Percentiles rank a stretch among this genome's conserved stretches.
phyloP scores from a whole-genome alignment of 202 grass and related monocot species.

The Setaria viridis region DNA sequence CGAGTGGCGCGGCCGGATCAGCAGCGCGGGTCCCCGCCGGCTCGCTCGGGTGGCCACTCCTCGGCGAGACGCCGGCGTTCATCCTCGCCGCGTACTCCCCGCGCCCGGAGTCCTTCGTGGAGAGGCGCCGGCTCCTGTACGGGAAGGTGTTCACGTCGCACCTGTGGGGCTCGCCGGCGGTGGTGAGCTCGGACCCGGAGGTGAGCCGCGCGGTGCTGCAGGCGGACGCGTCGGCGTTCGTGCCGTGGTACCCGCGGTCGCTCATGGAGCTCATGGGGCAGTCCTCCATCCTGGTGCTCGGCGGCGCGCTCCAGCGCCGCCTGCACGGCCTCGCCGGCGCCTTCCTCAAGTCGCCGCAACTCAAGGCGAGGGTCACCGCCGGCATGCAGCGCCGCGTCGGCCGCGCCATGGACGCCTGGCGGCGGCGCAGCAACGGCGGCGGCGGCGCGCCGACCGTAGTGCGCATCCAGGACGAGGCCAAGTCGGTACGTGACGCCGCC shows the following conservation, averaged over 20 bases:
- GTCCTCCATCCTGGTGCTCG: conserved; percentile 94
- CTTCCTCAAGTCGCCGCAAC: conserved; percentile 84
- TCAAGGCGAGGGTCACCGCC: conserved; percentile 75
- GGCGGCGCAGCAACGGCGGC: background rate
- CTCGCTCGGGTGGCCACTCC: conserved; percentile 65
- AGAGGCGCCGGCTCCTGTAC: conserved; percentile 71
- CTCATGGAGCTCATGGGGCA: conserved; percentile 94
- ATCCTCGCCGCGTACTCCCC: conserved; percentile 75
- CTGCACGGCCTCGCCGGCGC: conserved; percentile 90
- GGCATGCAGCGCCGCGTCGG: conserved; percentile 72
- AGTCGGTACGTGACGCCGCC: conserved; percentile 57
- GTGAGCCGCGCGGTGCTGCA: conserved; percentile 81
- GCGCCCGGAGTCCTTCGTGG: conserved; percentile 74
- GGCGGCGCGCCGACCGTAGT: conserved; percentile 33
- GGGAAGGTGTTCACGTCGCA: conserved; percentile 94
- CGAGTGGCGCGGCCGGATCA: background rate
- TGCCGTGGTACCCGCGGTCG: conserved; percentile 95
- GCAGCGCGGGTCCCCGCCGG: conserved; percentile 54
- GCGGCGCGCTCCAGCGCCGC: conserved; percentile 69
- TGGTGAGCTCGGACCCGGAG: conserved; percentile 85
- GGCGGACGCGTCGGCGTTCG: conserved; percentile 76
- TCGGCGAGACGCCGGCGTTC: conserved; percentile 87
- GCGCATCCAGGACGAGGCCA: conserved; percentile 86
- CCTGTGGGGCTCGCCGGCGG: conserved; percentile 77
- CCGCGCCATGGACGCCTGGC: conserved; percentile 51